Evolutionary conservation across 192 early-diverging fungal species (phyloP), one percentile per base, ranked within the genome.

Genomic region (Linnemannia hyalina): DNA sequence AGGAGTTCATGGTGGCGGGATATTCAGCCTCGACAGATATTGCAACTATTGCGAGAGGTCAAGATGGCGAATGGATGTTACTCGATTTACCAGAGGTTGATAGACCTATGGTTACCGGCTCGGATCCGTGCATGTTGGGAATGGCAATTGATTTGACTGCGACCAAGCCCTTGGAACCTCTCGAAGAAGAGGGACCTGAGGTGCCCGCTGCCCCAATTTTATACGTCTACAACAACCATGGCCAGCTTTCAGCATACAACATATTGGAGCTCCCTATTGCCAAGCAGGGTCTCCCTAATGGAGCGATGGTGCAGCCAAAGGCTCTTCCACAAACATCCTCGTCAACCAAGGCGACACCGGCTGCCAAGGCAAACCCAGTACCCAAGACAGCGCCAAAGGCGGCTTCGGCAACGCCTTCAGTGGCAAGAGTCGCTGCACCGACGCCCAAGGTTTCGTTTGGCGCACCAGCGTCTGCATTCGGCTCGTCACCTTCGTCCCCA

Each of bases 111-210:
- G 85, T 96, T 72, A 95, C 96, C 13, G 91, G 93, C n/a, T 60
- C 88, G 2, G 95, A 97, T 73, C 93, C 94, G 8, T 89, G 85
- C 44, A 91, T 95, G 8, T 68, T 97, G 0, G 97, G 97, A 6
- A 75, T 94, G 65, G 96, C 92, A 16, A 38, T 97, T 55, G 97
- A 98, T 88, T 93, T 94, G 73, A 93, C 95, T 32, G 88, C 90
- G 40, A 89, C 85, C n/a, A 90, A 90, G 13, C 77, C 77, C 8
- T 70, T 96, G 29, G 88, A 90, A 20, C 90, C 94, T 0, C 60
- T 90, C 7, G 89, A 90, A 20, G 92, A 92, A 18, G 82, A 84
- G 47, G 89, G 87, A 13, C 89, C 78, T 7, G 70, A 77, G 9
- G 87, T 94, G 0, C 74, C 82, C 2, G 92, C 97, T 15, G 92